Conservation (phyloP, 768 basidiomycete genomes). For the Hygrophoropsis aurantiaca region DNA sequence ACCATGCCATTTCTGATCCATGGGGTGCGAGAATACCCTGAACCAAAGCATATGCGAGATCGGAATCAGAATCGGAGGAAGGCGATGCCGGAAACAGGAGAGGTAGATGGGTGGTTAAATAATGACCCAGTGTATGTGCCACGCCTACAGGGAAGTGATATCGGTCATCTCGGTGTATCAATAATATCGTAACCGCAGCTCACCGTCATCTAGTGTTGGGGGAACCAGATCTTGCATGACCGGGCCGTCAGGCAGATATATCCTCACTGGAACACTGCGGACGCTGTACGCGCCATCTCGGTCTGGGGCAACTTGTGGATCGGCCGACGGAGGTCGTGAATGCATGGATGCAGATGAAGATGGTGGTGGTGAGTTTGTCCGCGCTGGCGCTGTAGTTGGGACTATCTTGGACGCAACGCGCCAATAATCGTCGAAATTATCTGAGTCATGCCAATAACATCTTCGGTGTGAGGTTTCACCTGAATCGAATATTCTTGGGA, state of each 20-base stretch:
- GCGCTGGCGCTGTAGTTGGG: constrained; percentile 69
- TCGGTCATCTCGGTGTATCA: constrained; percentile 9
- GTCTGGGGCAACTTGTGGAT: constrained; percentile 53
- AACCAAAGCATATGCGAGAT: constrained; percentile 74
- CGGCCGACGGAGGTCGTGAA: constrained; percentile 62
- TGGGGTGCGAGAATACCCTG: constrained; percentile 84
- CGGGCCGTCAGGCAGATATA: constrained; percentile 90
- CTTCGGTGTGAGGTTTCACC: constrained; percentile 5
- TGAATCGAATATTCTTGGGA: constrained; percentile 12
- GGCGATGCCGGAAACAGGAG: constrained; percentile 68
- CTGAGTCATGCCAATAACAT: constrained; percentile 50
- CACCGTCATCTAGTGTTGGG: constrained; percentile 77
- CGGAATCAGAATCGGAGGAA: constrained; percentile 38
- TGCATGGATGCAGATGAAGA: constrained; percentile 59
- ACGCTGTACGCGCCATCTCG: constrained; percentile 86
- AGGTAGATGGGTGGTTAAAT: constrained; percentile 73
- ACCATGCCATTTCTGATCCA: constrained; percentile 91
- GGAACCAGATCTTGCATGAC: constrained; percentile 88
- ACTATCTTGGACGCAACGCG: constrained; percentile 91
- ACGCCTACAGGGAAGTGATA: constrained; percentile 63
- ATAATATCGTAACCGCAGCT: constrained; percentile 19
- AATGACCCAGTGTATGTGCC: constrained; percentile 66
- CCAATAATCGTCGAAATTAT: constrained; percentile 96
- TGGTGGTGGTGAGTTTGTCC: constrained; percentile 56
- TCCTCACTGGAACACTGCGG: constrained; percentile 82